Base-by-base conservation (phyloP, 768 basidiomycete genomes). In the Chalciporus piperatus region DNA sequence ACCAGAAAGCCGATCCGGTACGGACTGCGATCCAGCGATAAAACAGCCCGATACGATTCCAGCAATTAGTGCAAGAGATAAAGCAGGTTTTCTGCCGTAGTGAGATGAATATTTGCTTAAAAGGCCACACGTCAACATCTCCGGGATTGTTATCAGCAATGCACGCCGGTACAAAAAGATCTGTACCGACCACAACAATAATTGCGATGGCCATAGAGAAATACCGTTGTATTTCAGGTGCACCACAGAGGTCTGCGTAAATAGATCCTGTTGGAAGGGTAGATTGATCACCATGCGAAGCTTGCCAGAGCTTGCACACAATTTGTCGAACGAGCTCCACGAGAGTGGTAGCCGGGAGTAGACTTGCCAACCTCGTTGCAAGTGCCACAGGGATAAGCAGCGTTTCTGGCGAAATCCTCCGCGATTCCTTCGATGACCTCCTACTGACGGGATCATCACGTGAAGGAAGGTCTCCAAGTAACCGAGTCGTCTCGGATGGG, bases 381-480 rank as follows among this genome's bases (percentile, higher is more conserved):
- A 70, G 44, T 12, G 60, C 60, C 2, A 70, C 57, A 0, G 70
- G 67, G 17, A 69, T 59, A 20, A 71, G 50, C 17, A 66, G 58
- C 1, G 45, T 58, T 14, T 58, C 49, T 9, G 59, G 56, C 6
- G 64, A 54, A 41, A 59, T 45, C 6, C 6, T 19, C 12, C 19
- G 25, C 30, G 6, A 28, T 3, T 48, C 8, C 17, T 14, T 27
- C 22, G 19, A 37, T 13, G 10, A 17, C 32, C 12, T 47, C 23
- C 25, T 41, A 13, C 17, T 40, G 27, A 54, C 39, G 38, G 30
- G 48, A 11, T 38, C 16, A 41, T 47, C 30, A 23, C 33, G 16
- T 19, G 12, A 45, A 41, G 45, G 20, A 35, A 9, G 9, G 27
- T 45, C 52, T 22, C 6, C 40, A 23, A 63, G 57, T 6, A 65